Base-by-base conservation (phyloP, 2,329 filamentous ascomycete species). In the Xylaria sp. region DNA sequence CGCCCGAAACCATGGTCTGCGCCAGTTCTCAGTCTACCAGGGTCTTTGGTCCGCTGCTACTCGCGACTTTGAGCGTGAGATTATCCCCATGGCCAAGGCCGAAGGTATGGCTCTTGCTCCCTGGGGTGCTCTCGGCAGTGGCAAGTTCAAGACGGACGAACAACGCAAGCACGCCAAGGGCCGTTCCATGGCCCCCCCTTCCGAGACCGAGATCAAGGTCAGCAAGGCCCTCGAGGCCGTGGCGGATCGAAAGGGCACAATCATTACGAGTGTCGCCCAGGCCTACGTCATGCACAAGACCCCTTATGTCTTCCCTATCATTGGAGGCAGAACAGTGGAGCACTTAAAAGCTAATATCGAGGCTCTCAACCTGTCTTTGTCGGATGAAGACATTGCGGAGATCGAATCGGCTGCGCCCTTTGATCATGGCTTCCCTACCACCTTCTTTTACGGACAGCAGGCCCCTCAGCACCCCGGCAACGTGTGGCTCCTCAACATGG, bases 51-150 rank as follows among this genome's bases (percentile, higher is more conserved):
- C 76, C 19, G 82, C 83, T 9, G 80, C 81, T 0, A 68, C 76
- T n/a, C 82, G 88, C 23, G 88, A 91, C 70, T 82, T 89, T 54
- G 86, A 88, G 74, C 79, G 85, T 23, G 86, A 88, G n/a, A 85
- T 88, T 65, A 78, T 90, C 42, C 85, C 85, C 48, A 89, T 89
- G 86, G 78, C 74, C 46, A 77, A 77, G 44, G 76, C 79, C 35
- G 83, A 88, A 67, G 85, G 85, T 39, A 87, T 88, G 83, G 73
- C 76, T 0, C 70, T 87, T 5, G 78, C 78, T 0, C 82, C 83
- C 0, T 89, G 83, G 83, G 84, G 83, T 54, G 81, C 79, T 0
- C 72, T 86, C 4, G 83, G 82, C 16, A 78, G 72, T 73, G 82
- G 82, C 47, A 74, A 75, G 57, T 79, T 82, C 71, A 77, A 81